Base-by-base conservation (phyloP, 106 monocot species). In the Dendrobium catenatum region DNA sequence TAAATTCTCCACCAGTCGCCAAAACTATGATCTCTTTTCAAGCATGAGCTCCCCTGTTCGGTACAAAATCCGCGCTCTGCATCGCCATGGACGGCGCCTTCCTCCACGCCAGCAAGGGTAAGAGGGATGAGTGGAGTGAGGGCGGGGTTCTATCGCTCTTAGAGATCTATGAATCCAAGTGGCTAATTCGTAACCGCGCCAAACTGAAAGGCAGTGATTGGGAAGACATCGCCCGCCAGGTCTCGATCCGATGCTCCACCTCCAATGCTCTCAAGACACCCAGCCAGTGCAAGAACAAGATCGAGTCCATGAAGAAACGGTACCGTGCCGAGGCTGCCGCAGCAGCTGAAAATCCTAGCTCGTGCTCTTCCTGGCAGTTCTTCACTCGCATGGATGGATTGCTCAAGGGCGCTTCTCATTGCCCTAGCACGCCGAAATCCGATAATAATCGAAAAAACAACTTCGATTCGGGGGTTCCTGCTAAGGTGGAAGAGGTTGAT, bases 201-300 rank as follows among this genome's bases (percentile, higher is more conserved):
- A 95, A 95, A 87, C 95, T 95, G 67, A 92, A 87, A 80, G 90
- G 95, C 16, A 87, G 77, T 59, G 95, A 95, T 55, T 95, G 95
- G 95, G 90, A 90, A 40, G 95, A 92, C 42, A 87, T 95, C 6
- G 95, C 95, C 0, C 59, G 43, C 33, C 88, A 88, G 26, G 95
- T 95, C 18, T 95, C 92, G 0, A 68, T 64, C 15, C 75, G 83
- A 19, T 81, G 79, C 20, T 80, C 85, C 0, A 82, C 79, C 44
- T 70, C 70, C 2, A 95, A 83, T 80, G 78, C 70, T 20, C 9
- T 47, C 15, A 94, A 94, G 83, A 95, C 87, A 5, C 86, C 95
- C 41, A 95, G 72, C 76, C 95, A 95, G 76, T 95, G 95, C 92
- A 95, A 95, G 92, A 95, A 95, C 92, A 95, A 95, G 85, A 87